These are phyloP conservation scores for Claviceps sp. DNA, from an alignment of 2,329 filamentous ascomycete genomes.

Conservation along the genomic window DNA sequence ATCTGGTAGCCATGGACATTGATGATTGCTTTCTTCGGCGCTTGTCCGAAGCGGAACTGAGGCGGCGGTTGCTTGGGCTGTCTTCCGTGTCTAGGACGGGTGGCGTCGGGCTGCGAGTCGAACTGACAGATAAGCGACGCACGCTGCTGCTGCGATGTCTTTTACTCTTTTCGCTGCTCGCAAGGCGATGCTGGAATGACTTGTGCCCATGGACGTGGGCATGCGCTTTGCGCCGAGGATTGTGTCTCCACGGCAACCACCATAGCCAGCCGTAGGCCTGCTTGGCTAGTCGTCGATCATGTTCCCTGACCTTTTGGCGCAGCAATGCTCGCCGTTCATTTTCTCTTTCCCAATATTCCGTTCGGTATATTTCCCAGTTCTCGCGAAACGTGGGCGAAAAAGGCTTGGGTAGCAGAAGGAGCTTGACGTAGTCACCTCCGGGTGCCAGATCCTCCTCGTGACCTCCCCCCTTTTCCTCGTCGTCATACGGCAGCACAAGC, in stretches of 20 bases:
- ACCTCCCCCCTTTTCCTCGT: conserved; percentile 46
- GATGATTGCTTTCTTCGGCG: conserved; percentile 33
- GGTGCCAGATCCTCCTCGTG: conserved; percentile 84
- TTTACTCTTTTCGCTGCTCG: conserved; percentile 31
- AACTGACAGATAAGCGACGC: conserved; percentile 38
- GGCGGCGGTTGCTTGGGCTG: conserved; percentile 26
- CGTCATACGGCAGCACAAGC: conserved; percentile 30
- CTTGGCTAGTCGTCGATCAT: conserved; percentile 54
- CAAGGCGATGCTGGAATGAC: conserved; percentile 24
- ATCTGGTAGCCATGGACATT: conserved; percentile 23
- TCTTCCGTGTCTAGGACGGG: conserved; percentile 31
- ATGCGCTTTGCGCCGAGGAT: conserved; percentile 17
- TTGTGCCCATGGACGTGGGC: conserved; percentile 14
- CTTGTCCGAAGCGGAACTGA: conserved; percentile 37
- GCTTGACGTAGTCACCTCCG: conserved; percentile 82
- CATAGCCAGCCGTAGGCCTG: conserved; percentile 64
- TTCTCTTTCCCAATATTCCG: conserved; percentile 93
- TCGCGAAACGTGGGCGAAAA: conserved; percentile 91
- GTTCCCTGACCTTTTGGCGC: conserved; percentile 53
- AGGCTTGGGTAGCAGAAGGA: conserved; percentile 82
- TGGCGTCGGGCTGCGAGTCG: conserved; percentile 36
- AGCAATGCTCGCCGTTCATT: conserved; percentile 75
- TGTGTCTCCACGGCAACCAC: conserved; percentile 62
- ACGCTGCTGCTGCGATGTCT: conserved; percentile 38
- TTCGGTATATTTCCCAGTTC: conserved; percentile 90